phyloP scores from a whole-genome alignment of 78 protist species.

The Fonticula alba region DNA sequence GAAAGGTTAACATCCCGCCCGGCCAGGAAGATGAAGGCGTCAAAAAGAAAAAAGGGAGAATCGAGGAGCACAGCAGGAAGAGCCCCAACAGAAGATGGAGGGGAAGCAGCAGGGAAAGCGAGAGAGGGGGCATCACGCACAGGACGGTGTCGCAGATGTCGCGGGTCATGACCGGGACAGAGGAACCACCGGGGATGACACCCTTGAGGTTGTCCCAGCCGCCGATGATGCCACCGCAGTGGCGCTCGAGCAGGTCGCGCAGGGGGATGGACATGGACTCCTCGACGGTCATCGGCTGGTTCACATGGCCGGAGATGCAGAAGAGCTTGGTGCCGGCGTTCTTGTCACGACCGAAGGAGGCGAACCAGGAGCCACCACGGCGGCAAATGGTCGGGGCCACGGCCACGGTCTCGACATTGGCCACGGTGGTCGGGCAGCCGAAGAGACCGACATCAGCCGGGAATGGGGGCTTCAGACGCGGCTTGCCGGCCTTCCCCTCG shows the following conservation, averaged over 20 bases:
- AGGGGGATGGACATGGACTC: constrained; percentile 86
- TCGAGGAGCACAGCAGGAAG: neutral
- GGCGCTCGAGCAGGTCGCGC: constrained; percentile 69
- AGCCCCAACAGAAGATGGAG: neutral
- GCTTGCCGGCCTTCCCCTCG: constrained; percentile 78
- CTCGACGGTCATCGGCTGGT: constrained; percentile 88
- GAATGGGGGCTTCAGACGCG: constrained; percentile 96
- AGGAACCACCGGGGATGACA: constrained; percentile 91
- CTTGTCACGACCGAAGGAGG: constrained; percentile 75
- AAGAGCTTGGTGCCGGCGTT: constrained; percentile 88
- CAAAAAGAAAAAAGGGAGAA: neutral
- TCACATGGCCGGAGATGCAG: constrained; percentile 73
- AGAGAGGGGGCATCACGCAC: constrained; percentile 12
- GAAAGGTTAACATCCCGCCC: neutral
- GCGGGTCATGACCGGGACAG: constrained; percentile 80
- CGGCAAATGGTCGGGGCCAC: constrained; percentile 88
- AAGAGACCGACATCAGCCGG: constrained; percentile 94
- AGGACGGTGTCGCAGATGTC: constrained; percentile 66
- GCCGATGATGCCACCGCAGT: constrained; percentile 87
- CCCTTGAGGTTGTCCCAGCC: constrained; percentile 92
- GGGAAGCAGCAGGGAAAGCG: neutral
- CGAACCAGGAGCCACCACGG: constrained; percentile 74
- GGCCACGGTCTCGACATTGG: constrained; percentile 98
- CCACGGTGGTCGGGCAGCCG: constrained; percentile 96
- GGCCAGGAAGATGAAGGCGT: neutral